A percentile compares a stretch with the other conserved stretches of the same genome.
These are phyloP conservation scores for Lasiodiplodia theobromae DNA, from an alignment of 2,329 filamentous ascomycete genomes.

Conservation along the genomic window DNA sequence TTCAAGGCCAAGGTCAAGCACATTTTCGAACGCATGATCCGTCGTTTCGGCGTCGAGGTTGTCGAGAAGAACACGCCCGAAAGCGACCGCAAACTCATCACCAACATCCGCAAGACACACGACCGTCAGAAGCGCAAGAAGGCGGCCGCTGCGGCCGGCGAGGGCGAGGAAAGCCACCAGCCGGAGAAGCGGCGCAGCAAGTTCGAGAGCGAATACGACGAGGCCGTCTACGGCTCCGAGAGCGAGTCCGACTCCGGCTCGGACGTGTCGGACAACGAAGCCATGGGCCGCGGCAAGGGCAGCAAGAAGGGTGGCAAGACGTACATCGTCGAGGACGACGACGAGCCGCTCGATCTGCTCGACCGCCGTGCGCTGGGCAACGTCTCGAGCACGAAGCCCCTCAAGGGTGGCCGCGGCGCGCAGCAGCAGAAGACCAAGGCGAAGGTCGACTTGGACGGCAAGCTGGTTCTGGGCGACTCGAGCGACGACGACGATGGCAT, in stretches of 20 bases:
- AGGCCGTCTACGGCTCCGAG: constrained; percentile 81
- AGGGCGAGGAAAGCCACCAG: constrained; percentile 32
- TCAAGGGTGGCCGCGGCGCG: constrained; percentile 62
- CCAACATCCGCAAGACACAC: constrained; percentile 94
- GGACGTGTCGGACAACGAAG: constrained; percentile 69
- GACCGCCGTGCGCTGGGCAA: constrained; percentile 88
- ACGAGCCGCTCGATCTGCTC: constrained; percentile 92
- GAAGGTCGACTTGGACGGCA: constrained; percentile 78
- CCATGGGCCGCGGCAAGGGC: constrained; percentile 42
- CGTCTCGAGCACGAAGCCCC: constrained; percentile 89
- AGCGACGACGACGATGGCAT: constrained; percentile 56
- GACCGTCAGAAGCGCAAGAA: constrained; percentile 92
- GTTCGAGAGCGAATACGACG: constrained; percentile 93
- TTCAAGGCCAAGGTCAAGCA: constrained; percentile 98
- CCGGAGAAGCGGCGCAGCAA: constrained; percentile 60
- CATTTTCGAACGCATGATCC: constrained; percentile 92
- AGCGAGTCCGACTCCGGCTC: constrained; percentile 62
- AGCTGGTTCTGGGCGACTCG: constrained; percentile 73
- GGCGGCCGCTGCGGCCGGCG: constrained; percentile 63
- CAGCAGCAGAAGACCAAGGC: constrained; percentile 61
- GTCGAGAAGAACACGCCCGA: constrained; percentile 85
- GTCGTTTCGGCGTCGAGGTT: constrained; percentile 83
- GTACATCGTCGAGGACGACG: constrained; percentile 93
- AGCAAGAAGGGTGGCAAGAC: constrained; percentile 67
- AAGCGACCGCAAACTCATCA: constrained; percentile 85